These are phyloP conservation scores for Phytophthora citricola DNA, from an alignment of 352 stramenopile species.

Conservation along the genomic window DNA sequence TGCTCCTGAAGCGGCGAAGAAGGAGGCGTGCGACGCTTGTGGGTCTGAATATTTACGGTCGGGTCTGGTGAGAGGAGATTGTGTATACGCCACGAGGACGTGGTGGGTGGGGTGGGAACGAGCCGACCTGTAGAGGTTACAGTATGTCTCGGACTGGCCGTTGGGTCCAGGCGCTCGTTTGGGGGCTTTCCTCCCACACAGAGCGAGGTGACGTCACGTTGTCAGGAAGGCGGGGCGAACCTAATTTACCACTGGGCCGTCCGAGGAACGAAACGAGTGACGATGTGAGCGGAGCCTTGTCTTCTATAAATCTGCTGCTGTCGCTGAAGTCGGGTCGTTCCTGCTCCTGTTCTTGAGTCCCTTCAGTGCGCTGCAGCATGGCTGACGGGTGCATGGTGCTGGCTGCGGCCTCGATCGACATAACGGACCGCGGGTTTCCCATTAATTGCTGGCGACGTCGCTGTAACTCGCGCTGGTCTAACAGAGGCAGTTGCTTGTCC, in stretches of 20 bases:
- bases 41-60: conserved; percentile 20
- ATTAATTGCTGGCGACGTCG: conserved; percentile 20
- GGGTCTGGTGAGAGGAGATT: conserved; percentile 33
- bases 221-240: conserved; percentile 33
- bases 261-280: conserved; percentile 44
- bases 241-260: conserved; percentile 38
- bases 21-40: conserved; percentile 26
- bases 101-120: conserved; percentile 24
- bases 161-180: conserved; percentile 44
- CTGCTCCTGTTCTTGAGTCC: conserved; percentile 17
- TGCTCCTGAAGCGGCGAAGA: conserved; percentile 20
- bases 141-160: conserved; percentile 38
- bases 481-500: conserved; percentile 40
- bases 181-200: conserved; percentile 41
- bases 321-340: not conserved
- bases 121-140: conserved; percentile 15
- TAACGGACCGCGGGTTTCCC: conserved; percentile 15
- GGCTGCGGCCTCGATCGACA: conserved; percentile 26
- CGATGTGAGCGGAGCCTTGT: conserved; percentile 22
- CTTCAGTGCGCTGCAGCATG: conserved; percentile 4
- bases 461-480: conserved; percentile 30
- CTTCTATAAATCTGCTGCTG: conserved; percentile 22
- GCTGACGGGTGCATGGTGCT: conserved; percentile 26
- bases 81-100: conserved; percentile 37
- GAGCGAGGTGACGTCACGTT: conserved; percentile 48